phyloP scores from a whole-genome alignment of 371 early-diverging fungal genomes.

The Mucor indicus region DNA sequence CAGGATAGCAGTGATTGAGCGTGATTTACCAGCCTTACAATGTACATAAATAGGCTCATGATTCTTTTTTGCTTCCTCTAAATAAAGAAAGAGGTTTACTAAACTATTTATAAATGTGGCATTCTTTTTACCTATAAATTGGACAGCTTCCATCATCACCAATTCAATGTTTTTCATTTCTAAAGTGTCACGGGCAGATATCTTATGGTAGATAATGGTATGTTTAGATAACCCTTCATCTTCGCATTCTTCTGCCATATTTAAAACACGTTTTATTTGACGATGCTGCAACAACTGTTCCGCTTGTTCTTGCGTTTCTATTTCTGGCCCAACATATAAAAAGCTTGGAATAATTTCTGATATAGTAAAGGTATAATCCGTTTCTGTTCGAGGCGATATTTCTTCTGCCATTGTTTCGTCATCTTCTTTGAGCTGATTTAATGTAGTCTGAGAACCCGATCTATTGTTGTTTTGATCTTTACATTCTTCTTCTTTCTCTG shows the following conservation, averaged over 20 bases:
- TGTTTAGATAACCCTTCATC: conserved; percentile 36
- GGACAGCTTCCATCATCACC: conserved; percentile 54
- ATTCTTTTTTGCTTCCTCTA: conserved; percentile 43
- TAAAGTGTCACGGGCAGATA: conserved; percentile 58
- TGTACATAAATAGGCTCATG: conserved; percentile 75
- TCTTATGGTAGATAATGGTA: conserved; percentile 50
- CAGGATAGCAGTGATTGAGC: conserved; percentile 77
- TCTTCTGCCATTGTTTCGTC: conserved; percentile 28
- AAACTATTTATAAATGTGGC: not conserved
- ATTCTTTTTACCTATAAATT: conserved; percentile 60
- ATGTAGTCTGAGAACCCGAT: not conserved
- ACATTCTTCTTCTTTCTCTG: not conserved
- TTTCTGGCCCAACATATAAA: conserved; percentile 61
- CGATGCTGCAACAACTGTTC: conserved; percentile 37
- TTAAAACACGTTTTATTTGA: conserved; percentile 51
- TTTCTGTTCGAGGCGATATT: conserved; percentile 29
- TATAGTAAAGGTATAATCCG: conserved; percentile 52
- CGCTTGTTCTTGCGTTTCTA: conserved; percentile 49
- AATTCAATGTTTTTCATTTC: conserved; percentile 61
- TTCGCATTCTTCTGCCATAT: conserved; percentile 66
- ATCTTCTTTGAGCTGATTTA: conserved; percentile 32
- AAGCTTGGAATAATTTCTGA: conserved; percentile 62
- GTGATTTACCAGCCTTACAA: conserved; percentile 83
- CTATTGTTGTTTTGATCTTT: not conserved
- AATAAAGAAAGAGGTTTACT: conserved; percentile 1